Evolutionary conservation across 805 yeast genomes (phyloP), one percentile per base, ranked within the genome.

Genomic region (Starmerella stigmatis): DNA sequence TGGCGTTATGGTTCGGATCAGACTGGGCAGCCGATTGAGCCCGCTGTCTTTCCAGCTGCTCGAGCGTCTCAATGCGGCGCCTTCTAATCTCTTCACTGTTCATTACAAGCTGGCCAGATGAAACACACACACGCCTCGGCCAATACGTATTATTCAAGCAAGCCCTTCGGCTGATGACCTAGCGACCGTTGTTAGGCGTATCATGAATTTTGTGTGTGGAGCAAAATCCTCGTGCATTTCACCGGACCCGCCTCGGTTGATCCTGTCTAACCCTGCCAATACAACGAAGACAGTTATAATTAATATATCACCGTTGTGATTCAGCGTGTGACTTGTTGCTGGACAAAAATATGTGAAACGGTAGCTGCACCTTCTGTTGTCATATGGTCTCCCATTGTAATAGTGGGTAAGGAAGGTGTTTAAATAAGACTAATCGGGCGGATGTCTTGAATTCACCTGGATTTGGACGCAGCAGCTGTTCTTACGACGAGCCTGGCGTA

Each of bases 41-140:
- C 15, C 15, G 36, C 19, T 17, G 25, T 19, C 33, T 11, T 21
- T 22, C 25, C 4, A 31, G 21, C 31, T 41, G 35, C 30, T 30
- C 37, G n/a, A 25, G 36, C 22, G 16, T 31, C 34, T 52, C 49
- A 15, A 51, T 13, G 15, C 55, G 48, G 30, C 51, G 49, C 25
- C 41, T 33, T 22, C 55, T 46, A 23, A 51, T 42, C 25, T 51
- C 55, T 49, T 51, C 52, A 17, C 28, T 31, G 27, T 36, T 25
- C 40, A 36, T 36, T 6, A 25, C 9, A 6, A 34, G 27, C 38
- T 21, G 4, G 17, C 40, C 30, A 15, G 12, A 11, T n/a, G 9
- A n/a, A n/a, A 36, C 25, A n/a, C 8, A 20, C 4, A 17, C 25
- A 25, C 40, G 40, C 40, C 40, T 25, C 40, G 29, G n/a, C n/a